Conservation (phyloP, 2,329 filamentous ascomycete species). For the Dendrostoma leiphaemia region DNA sequence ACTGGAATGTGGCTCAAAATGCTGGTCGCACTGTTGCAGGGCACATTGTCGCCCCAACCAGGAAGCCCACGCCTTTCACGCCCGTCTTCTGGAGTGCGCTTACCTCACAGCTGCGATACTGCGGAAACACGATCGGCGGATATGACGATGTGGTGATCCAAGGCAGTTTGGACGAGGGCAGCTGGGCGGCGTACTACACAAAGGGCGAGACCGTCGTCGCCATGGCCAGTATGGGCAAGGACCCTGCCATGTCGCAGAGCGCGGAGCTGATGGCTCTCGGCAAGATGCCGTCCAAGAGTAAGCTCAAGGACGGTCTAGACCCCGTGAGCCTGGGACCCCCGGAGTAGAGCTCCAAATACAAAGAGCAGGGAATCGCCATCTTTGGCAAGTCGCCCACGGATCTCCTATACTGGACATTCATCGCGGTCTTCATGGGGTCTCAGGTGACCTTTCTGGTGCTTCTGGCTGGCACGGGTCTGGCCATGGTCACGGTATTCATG, state of each 20-base stretch:
- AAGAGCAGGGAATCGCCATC: background rate
- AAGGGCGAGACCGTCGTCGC: conserved; percentile 85
- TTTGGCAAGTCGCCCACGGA: background rate
- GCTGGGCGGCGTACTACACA: conserved; percentile 87
- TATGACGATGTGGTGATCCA: conserved; percentile 84
- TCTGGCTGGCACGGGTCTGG: background rate
- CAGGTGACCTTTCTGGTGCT: background rate
- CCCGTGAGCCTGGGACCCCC: conserved; percentile 42
- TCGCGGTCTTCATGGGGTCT: background rate
- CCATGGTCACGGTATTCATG: conserved; percentile 4
- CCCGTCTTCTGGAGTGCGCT: conserved; percentile 97
- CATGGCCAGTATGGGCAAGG: conserved; percentile 85
- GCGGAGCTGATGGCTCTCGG: conserved; percentile 81
- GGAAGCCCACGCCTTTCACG: conserved; percentile 70
- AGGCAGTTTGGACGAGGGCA: conserved; percentile 72
- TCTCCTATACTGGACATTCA: background rate
- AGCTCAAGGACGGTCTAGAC: conserved; percentile 64
- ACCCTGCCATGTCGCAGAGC: conserved; percentile 80
- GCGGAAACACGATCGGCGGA: conserved; percentile 77
- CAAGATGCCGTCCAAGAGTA: conserved; percentile 79
- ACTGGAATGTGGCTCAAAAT: conserved; percentile 98
- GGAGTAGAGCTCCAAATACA: conserved; percentile 23
- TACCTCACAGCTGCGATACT: conserved; percentile 86
- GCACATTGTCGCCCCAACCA: conserved; percentile 67
- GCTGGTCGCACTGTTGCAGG: conserved; percentile 76